phyloP scores from a whole-genome alignment of 148 eudicot genomes.

The Chenopodium quinoa region DNA sequence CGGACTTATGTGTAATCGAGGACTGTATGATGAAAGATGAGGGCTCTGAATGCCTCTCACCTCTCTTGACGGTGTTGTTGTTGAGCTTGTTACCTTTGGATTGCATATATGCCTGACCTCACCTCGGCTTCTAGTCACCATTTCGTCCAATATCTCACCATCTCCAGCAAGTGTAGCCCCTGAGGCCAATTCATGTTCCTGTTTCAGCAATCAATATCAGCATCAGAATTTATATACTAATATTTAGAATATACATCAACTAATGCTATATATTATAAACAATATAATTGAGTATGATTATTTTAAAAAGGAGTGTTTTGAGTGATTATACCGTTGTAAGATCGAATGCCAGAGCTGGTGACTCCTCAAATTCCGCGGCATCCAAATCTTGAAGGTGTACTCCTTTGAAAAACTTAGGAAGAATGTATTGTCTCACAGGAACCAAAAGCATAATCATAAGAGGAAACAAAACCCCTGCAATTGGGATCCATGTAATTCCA shows the following conservation, averaged over 20 bases:
- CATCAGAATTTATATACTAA: not conserved
- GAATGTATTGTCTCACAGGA: slow-evolving; percentile 80
- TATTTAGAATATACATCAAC: not conserved
- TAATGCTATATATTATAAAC: not conserved
- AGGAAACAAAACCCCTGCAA: slow-evolving; percentile 85
- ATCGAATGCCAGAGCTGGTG: slow-evolving; percentile 69
- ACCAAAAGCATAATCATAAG: slow-evolving; percentile 85
- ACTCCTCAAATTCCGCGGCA: slow-evolving; percentile 88
- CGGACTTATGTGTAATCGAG: slow-evolving; percentile 52
- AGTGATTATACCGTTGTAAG: slow-evolving; percentile 48
- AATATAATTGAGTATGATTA: not conserved
- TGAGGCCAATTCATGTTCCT: slow-evolving; percentile 63
- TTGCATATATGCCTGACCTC: slow-evolving; percentile 63
- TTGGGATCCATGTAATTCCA: slow-evolving; percentile 90
- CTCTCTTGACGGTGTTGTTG: slow-evolving; percentile 56
- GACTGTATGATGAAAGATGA: slow-evolving; percentile 49
- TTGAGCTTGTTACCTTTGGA: slow-evolving; percentile 72
- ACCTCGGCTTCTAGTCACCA: slow-evolving; percentile 85
- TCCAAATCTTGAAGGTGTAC: slow-evolving; percentile 84
- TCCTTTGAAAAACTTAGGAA: slow-evolving; percentile 85
- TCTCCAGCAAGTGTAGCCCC: slow-evolving; percentile 48
- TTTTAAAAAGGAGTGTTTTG: not conserved
- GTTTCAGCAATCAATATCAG: slow-evolving; percentile 17
- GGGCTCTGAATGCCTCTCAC: slow-evolving; percentile 45
- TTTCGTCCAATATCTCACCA: slow-evolving; percentile 66